Percentiles rank a stretch among this genome's conserved stretches.
These are phyloP conservation scores for Nicotiana otophora DNA, from an alignment of 257 asterid species.

Conservation along the genomic window DNA sequence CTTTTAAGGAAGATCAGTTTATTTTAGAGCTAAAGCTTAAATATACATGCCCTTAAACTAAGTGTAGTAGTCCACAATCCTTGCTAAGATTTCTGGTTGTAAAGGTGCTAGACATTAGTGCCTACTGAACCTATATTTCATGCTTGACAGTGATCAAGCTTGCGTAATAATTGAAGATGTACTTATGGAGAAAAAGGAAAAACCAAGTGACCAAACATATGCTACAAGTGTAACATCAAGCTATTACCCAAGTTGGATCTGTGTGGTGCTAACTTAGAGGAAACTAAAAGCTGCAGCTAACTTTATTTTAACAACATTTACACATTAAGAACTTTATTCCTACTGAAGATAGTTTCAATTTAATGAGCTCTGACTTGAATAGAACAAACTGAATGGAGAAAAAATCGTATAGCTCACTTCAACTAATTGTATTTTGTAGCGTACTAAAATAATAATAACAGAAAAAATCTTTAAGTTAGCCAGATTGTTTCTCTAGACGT, in stretches of 20 bases:
- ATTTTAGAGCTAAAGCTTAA: neutral
- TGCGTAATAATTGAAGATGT: neutral
- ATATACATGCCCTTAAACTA: neutral
- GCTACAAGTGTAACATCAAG: no score
- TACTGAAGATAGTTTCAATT: no score
- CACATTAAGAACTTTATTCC: no score
- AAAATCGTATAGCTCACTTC: neutral
- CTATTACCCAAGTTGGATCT: no score
- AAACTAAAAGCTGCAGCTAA: no score
- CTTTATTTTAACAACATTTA: no score
- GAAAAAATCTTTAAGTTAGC: neutral
- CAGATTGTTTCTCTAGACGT: neutral
- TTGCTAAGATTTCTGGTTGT: neutral
- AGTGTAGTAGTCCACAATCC: no score
- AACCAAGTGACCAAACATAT: neutral
- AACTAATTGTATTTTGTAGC: neutral
- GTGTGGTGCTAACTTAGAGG: no score
- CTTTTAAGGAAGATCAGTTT: neutral
- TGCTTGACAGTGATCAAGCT: neutral
- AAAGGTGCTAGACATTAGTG: neutral
- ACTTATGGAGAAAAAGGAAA: neutral
- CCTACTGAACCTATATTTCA: neutral
- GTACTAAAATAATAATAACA: neutral
- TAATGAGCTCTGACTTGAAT: neutral
- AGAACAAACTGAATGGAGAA: neutral